Conservation (phyloP, 225 moss, liverwort and hornwort species). For the Sphagnum tenellum region DNA sequence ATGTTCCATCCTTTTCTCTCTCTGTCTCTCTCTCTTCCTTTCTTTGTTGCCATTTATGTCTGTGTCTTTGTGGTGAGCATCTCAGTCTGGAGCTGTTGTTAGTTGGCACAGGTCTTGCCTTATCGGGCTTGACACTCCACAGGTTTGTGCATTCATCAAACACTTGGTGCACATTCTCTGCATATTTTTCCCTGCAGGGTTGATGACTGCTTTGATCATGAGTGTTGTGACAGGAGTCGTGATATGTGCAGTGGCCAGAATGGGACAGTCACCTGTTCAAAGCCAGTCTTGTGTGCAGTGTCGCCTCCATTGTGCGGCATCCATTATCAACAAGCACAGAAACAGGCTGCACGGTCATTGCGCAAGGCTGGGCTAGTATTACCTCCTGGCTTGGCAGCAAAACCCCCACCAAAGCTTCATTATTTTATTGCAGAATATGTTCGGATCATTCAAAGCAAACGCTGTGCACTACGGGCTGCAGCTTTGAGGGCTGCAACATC, state of each 20-base stretch:
- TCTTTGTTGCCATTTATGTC: neutral
- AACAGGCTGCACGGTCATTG: slow-evolving; percentile 69
- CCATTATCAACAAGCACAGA: slow-evolving; percentile 75
- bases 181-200: no score
- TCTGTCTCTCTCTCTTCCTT: neutral
- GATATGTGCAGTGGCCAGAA: slow-evolving; percentile 45
- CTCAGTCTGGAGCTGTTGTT: no score
- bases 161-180: no score
- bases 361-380: slow-evolving; percentile 65
- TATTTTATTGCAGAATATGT: slow-evolving; percentile 78
- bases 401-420: slow-evolving; percentile 71
- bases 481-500: slow-evolving; percentile 17
- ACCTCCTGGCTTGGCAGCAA: slow-evolving; percentile 42
- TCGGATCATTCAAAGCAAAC: slow-evolving; percentile 55
- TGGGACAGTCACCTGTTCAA: slow-evolving; percentile 46
- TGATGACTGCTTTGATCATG: no score
- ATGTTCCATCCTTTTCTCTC: slow-evolving; percentile 1
- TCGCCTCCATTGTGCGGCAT: slow-evolving; percentile 59
- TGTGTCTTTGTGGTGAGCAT: no score
- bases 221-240: neutral
- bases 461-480: slow-evolving; percentile 27
- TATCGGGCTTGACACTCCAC: no score
- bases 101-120: no score
- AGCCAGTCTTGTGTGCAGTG: slow-evolving; percentile 72
- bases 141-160: no score